Evolutionary conservation across 805 yeast species (phyloP), one percentile per base, ranked within the genome.

Genomic region (Candida mattraensis): DNA sequence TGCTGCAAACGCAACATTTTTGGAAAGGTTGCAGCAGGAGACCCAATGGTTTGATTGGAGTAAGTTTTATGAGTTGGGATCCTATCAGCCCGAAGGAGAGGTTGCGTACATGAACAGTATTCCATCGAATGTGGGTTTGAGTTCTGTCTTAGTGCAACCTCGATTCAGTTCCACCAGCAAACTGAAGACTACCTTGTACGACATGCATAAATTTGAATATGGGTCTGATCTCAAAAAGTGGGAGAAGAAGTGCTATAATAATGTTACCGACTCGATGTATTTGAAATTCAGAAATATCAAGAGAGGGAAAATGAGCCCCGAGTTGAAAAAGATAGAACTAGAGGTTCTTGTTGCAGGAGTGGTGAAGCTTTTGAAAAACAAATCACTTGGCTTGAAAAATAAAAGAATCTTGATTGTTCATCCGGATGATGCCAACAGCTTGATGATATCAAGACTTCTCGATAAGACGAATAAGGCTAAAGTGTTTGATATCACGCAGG

Each of bases 21-120:
- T 80, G 36, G 57, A 63, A 5, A 74, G 75, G 31, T 60, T 83
- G 28, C 78, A 69, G 46, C 54, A 56, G 2, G 71, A 66, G 40
- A 57, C 60, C 0, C 82, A 85, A 10, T 76, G 83, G 75, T 42
- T 60, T 31, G 60, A 58, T 35, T 59, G 63, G 64, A 40, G 44
- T 16, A 53, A 43, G 27, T 60, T 55, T 44, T 54, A 55, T 4
- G 39, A 44, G 8, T 23, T 60, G 11, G 64, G 64, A 1, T 33
- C 39, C 4, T 60, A 55, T 33, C 48, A 45, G 5, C 33, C 39
- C 3, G 46, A 36, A 1, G 34, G 37, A 11, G 54, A 50, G 18
- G 18, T 58, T 10, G 56, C 62, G 5, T 29, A 33, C 7, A 27
- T 44, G 3, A 49, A 42, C 15, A 30, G 36, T 19, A 37, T 53